Evolutionary conservation across 2,329 filamentous ascomycete genomes (phyloP).

Genomic region (Fusarium avenaceum): DNA sequence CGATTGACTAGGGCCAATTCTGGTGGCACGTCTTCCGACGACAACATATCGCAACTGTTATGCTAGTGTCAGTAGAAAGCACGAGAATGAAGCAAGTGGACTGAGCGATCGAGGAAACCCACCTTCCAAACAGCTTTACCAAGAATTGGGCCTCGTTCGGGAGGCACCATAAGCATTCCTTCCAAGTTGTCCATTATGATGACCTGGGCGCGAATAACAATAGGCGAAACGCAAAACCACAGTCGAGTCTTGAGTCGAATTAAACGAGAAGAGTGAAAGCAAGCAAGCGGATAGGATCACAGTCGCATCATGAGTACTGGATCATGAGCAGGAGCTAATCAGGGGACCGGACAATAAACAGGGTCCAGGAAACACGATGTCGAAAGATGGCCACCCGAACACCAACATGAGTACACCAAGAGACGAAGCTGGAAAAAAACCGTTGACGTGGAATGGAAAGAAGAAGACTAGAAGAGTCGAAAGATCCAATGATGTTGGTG

Average conservation of each 20-base stretch:
- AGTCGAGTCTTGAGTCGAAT: constrained; percentile 1
- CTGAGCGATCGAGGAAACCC: constrained; percentile 34
- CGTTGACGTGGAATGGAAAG: constrained; percentile 32
- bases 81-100: constrained; percentile 1
- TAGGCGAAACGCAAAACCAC: not conserved
- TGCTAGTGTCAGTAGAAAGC: constrained; percentile 33
- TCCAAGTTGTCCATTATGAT: constrained; percentile 58
- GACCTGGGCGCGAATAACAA: constrained; percentile 4
- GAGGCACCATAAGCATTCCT: constrained; percentile 64
- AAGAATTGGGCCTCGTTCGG: constrained; percentile 65
- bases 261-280: constrained; percentile 6
- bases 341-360: constrained; percentile 12
- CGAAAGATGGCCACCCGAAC: constrained; percentile 13
- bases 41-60: constrained; percentile 71
- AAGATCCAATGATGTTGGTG: constrained; percentile 36
- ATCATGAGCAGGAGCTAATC: constrained; percentile 26
- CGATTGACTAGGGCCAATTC: constrained; percentile 54
- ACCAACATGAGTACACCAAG: constrained; percentile 12
- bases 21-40: constrained; percentile 59
- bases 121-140: constrained; percentile 68
- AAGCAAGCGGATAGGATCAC: constrained; percentile 32
- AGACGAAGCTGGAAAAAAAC: constrained; percentile 4
- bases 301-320: constrained; percentile 46
- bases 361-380: constrained; percentile 9
- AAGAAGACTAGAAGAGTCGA: constrained; percentile 28